Evolutionary conservation across 352 stramenopile species (phyloP).

Genomic region (Globisporangium canariense): DNA sequence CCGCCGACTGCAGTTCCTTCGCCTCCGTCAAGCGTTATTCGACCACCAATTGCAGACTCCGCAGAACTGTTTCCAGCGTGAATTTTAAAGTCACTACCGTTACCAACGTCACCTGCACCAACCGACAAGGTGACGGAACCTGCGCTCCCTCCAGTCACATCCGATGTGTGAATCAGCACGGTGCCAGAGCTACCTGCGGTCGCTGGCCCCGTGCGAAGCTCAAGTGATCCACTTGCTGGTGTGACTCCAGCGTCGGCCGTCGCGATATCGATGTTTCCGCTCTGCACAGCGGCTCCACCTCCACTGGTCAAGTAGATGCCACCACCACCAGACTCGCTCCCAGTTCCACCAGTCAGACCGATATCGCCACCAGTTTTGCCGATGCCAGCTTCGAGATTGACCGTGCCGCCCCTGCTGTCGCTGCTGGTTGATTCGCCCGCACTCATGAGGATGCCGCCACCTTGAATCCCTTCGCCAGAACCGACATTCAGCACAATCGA

Average conservation of each 20-base stretch:
- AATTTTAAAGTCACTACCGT: slow-evolving; percentile 18
- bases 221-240: slow-evolving; percentile 19
- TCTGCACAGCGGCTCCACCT: slow-evolving; percentile 16
- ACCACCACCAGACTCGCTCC: slow-evolving; percentile 18
- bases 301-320: slow-evolving; percentile 26
- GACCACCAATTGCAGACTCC: slow-evolving; percentile 19
- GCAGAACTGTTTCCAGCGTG: slow-evolving; percentile 24
- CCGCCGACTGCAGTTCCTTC: slow-evolving; percentile 23
- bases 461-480: slow-evolving; percentile 4
- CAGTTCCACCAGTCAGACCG: slow-evolving; percentile 13
- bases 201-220: slow-evolving; percentile 22
- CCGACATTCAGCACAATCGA: slow-evolving; percentile 18
- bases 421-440: slow-evolving; percentile 15
- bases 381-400: slow-evolving; percentile 9
- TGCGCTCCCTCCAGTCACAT: slow-evolving; percentile 16
- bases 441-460: slow-evolving; percentile 7
- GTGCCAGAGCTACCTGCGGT: slow-evolving; percentile 18
- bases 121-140: slow-evolving; percentile 25
- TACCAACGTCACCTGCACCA: slow-evolving; percentile 18
- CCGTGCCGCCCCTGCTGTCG: slow-evolving; percentile 14
- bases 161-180: slow-evolving; percentile 20
- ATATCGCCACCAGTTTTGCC: slow-evolving; percentile 17
- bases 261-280: slow-evolving; percentile 24
- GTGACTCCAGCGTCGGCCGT: slow-evolving; percentile 17
- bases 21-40: slow-evolving; percentile 17